These are phyloP conservation scores for Ceratocystis variospora DNA, from an alignment of 2,329 filamentous ascomycete species.

Conservation along the genomic window DNA sequence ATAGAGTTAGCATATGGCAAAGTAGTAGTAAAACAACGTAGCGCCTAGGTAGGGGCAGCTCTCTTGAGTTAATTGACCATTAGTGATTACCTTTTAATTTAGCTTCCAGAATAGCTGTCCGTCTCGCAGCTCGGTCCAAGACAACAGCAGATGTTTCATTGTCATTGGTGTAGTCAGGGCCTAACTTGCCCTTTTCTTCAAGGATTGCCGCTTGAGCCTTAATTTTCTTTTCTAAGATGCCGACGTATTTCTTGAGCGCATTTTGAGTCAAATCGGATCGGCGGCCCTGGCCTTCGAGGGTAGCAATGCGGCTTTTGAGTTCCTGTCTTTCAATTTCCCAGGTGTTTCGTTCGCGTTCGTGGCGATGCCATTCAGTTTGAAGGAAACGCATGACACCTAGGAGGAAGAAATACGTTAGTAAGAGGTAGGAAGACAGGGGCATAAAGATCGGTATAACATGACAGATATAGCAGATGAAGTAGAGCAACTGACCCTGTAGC, in stretches of 20 bases:
- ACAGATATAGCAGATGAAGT: not conserved
- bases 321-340: constrained; percentile 99
- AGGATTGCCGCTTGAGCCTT: constrained; percentile 55
- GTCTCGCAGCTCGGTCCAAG: constrained; percentile 37
- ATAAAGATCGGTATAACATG: not conserved
- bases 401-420: constrained; percentile 4
- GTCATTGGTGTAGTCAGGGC: constrained; percentile 33
- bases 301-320: constrained; percentile 95
- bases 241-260: constrained; percentile 77
- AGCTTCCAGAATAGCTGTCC: constrained; percentile 39
- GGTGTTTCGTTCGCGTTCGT: constrained; percentile 91
- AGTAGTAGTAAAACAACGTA: not conserved
- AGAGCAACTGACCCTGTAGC: constrained; percentile 34
- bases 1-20: constrained; percentile 6
- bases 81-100: constrained; percentile 37
- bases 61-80: not conserved
- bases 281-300: constrained; percentile 76
- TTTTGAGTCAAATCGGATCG: constrained; percentile 81
- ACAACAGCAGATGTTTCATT: constrained; percentile 30
- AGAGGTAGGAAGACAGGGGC: not conserved
- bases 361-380: constrained; percentile 96
- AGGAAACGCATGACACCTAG: constrained; percentile 96
- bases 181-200: constrained; percentile 43
- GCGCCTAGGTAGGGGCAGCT: not conserved
- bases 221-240: constrained; percentile 76